Evolutionary conservation across 345 rosid species (phyloP), one percentile per base, ranked within the genome.

Genomic region (Cardiospermum halicacabum): DNA sequence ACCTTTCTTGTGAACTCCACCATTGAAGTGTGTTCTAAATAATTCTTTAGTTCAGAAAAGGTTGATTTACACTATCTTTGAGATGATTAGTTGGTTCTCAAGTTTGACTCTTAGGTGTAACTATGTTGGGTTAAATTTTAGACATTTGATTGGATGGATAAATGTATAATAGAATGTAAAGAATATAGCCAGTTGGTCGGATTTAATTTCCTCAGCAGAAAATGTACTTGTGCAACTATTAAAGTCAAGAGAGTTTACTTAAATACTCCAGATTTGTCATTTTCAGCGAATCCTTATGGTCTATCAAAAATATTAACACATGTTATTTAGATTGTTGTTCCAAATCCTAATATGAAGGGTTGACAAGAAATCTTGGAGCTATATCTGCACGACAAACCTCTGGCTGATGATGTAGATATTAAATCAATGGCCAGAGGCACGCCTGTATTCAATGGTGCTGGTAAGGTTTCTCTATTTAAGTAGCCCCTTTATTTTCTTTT

Each of bases 371-470:
- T 94, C 77, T 84, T 94, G 80, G 95, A 94, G 77, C 93, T 94
- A 39, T 94, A 94, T 77, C 81, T 94, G 57, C 89, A 85, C 71
- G 97, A 90, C 67, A 94, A 94, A 76, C 99, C 97, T 64, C 70
- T 89, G 81, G 80, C 89, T 22, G 93, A 87, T 32, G 86, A 89
- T 51, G 87, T 94, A 45, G 99, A 94, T 81, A 83, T 86, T 64
- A 87, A 87, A 78, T 79, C 97, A 67, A 87, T 89, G 78, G 97
- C 99, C 65, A 87, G 97, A 60, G 99, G 99, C 68, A 94, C 99
- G 36, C 97, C 99, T 15, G 99, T 97, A 62, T 94, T 94, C 70
- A 94, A 94, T 75, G 99, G 99, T 60, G 99, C 97, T 66, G 99
- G 97, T 94, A 64, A 75, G 64, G 45, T 64, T 63, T 56, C n/a